Evolutionary conservation across 2,329 filamentous ascomycete species (phyloP).

Genomic region (Stachybotrys chlorohalonatus): DNA sequence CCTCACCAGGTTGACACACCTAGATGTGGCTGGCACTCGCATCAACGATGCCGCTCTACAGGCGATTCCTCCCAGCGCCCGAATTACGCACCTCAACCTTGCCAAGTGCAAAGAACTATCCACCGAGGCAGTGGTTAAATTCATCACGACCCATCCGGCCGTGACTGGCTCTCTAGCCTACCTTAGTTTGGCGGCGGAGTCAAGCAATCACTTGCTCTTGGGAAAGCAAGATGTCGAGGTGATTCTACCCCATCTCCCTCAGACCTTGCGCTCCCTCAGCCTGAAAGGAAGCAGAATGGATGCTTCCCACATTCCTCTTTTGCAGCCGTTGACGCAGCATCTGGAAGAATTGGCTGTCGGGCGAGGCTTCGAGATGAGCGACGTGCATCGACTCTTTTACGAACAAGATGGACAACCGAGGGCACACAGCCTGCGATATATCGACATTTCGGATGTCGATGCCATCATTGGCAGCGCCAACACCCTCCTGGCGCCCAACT

Average conservation of each 20-base stretch:
- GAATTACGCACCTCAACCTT: slow-evolving; percentile 68
- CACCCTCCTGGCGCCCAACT: slow-evolving; percentile 46
- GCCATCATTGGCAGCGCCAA: slow-evolving; percentile 52
- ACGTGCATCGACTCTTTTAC: slow-evolving; percentile 56
- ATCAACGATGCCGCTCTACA: slow-evolving; percentile 63
- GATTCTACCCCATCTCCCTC: slow-evolving; percentile 57
- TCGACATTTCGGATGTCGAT: slow-evolving; percentile 61
- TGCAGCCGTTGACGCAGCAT: slow-evolving; percentile 56
- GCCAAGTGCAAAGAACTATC: slow-evolving; percentile 65
- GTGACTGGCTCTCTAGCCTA: slow-evolving; percentile 55
- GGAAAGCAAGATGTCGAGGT: slow-evolving; percentile 54
- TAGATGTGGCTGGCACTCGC: slow-evolving; percentile 71
- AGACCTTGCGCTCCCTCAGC: slow-evolving; percentile 62
- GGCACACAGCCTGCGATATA: slow-evolving; percentile 58
- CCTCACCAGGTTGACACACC: slow-evolving; percentile 60
- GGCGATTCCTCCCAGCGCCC: slow-evolving; percentile 62
- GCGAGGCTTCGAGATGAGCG: slow-evolving; percentile 53
- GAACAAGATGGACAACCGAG: slow-evolving; percentile 34
- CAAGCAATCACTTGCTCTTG: slow-evolving; percentile 62
- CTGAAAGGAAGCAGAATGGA: slow-evolving; percentile 67
- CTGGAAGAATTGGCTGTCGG: slow-evolving; percentile 71
- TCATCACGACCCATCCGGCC: slow-evolving; percentile 62
- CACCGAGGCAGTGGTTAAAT: slow-evolving; percentile 58
- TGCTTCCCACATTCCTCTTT: slow-evolving; percentile 50
- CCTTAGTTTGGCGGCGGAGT: slow-evolving; percentile 65